Conservation (phyloP, 768 basidiomycete genomes). For the Macrolepiota albuminosa region DNA sequence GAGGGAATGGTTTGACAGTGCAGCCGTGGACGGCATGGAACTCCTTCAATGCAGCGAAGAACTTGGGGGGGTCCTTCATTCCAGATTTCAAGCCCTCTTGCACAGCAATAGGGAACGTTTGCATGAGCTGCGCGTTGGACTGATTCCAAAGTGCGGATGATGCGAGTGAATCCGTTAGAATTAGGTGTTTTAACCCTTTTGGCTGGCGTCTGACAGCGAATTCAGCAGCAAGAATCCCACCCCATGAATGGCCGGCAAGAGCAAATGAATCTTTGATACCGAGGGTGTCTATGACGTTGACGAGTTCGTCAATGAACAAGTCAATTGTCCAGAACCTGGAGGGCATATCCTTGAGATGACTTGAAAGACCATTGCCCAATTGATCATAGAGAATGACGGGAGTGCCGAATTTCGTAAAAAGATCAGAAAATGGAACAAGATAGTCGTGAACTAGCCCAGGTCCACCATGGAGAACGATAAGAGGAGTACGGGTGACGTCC, state of each 20-base stretch:
- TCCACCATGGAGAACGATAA: constrained; percentile 42
- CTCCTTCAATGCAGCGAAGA: constrained; percentile 14
- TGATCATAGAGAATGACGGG: constrained; percentile 56
- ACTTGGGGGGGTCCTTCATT: constrained; percentile 14
- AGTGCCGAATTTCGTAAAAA: constrained; percentile 26
- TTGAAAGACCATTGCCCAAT: constrained; percentile 47
- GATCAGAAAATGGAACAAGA: constrained; percentile 34
- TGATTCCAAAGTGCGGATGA: constrained; percentile 21
- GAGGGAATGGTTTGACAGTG: constrained; percentile 16
- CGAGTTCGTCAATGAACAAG: constrained; percentile 51
- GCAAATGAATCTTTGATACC: constrained; percentile 36
- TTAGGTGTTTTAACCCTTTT: constrained; percentile 28
- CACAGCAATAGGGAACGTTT: not conserved
- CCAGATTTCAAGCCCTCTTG: constrained; percentile 11
- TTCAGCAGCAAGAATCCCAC: constrained; percentile 44
- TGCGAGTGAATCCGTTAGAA: constrained; percentile 28
- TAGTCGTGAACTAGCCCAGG: constrained; percentile 43
- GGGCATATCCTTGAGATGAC: constrained; percentile 40
- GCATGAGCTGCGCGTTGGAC: constrained; percentile 7
- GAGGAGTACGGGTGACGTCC: constrained; percentile 18
- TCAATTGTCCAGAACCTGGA: constrained; percentile 45
- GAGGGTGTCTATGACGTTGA: constrained; percentile 40
- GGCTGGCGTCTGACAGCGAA: constrained; percentile 36
- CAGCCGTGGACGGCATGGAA: constrained; percentile 24
- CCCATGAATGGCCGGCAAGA: constrained; percentile 52